A percentile compares a stretch with the other conserved stretches of the same genome.
These are phyloP conservation scores for Puccinia coronata DNA, from an alignment of 1,284 basidiomycete species.

Conservation along the genomic window DNA sequence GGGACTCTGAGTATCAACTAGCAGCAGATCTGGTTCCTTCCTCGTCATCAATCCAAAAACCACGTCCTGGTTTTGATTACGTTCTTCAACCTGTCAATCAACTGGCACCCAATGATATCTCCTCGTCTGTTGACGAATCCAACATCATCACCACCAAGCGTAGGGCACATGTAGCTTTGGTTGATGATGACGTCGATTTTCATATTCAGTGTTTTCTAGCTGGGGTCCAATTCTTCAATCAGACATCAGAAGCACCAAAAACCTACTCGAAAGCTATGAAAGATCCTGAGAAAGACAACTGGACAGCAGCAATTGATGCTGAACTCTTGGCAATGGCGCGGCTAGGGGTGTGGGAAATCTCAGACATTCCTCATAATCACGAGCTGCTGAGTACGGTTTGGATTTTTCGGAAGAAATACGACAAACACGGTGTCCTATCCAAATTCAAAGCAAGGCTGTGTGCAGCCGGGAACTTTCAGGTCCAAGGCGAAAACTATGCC, in stretches of 20 bases:
- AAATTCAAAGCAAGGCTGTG: slow-evolving; percentile 14
- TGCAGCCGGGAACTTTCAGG: neutral
- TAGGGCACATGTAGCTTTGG: neutral
- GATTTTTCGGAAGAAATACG: neutral
- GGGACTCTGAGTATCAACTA: too few species aligned
- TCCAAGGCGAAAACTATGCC: neutral
- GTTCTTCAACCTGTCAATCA: too few species aligned
- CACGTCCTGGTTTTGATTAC: too few species aligned
- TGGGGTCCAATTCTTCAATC: too few species aligned
- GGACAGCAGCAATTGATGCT: neutral
- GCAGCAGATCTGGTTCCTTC: too few species aligned
- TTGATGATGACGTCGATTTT: neutral
- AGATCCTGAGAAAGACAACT: neutral
- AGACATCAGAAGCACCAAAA: neutral
- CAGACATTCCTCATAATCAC: neutral
- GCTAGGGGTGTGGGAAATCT: neutral
- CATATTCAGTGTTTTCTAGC: neutral
- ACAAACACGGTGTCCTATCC: neutral
- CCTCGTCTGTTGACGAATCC: neutral
- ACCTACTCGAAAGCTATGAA: neutral
- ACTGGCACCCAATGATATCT: neutral
- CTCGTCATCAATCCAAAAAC: too few species aligned
- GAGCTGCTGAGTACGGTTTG: neutral
- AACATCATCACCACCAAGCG: neutral
- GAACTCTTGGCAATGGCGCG: neutral